Conservation (phyloP, 2,329 filamentous ascomycete species). For the Neoscytalidium dimidiatum region DNA sequence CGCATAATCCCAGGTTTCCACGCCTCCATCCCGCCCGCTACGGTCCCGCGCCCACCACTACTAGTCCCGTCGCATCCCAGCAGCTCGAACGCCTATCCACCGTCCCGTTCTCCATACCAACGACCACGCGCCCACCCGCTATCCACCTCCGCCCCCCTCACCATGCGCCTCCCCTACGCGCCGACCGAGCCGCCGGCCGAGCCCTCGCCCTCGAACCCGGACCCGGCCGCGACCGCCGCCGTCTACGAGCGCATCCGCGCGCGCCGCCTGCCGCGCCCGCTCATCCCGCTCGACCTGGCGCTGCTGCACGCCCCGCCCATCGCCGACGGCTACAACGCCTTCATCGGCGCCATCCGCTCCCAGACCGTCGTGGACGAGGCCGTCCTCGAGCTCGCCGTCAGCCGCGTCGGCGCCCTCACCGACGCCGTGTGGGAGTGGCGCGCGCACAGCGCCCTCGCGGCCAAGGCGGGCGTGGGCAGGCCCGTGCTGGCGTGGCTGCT, state of each 20-base stretch:
- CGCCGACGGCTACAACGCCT: conserved; percentile 61
- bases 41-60: not conserved
- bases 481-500: conserved; percentile 65
- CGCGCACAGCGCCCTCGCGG: conserved; percentile 64
- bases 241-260: conserved; percentile 56
- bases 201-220: conserved; percentile 29
- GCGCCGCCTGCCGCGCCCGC: conserved; percentile 50
- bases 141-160: conserved; percentile 20
- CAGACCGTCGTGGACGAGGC: conserved; percentile 50
- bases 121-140: conserved; percentile 2
- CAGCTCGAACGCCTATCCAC: not conserved
- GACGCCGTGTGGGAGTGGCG: conserved; percentile 84
- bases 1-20: not conserved
- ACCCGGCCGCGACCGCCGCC: conserved; percentile 43
- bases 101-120: conserved; percentile 15
- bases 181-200: conserved; percentile 48
- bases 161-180: conserved; percentile 60
- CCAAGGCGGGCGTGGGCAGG: conserved; percentile 66
- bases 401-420: conserved; percentile 77
- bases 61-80: not conserved
- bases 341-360: conserved; percentile 58
- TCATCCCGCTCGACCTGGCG: conserved; percentile 57
- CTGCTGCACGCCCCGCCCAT: conserved; percentile 58
- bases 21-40: not conserved
- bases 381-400: conserved; percentile 79